Evolutionary conservation across 2,329 filamentous ascomycete species (phyloP), one percentile per base, ranked within the genome.

Genomic region (Hypoxylon sp.): DNA sequence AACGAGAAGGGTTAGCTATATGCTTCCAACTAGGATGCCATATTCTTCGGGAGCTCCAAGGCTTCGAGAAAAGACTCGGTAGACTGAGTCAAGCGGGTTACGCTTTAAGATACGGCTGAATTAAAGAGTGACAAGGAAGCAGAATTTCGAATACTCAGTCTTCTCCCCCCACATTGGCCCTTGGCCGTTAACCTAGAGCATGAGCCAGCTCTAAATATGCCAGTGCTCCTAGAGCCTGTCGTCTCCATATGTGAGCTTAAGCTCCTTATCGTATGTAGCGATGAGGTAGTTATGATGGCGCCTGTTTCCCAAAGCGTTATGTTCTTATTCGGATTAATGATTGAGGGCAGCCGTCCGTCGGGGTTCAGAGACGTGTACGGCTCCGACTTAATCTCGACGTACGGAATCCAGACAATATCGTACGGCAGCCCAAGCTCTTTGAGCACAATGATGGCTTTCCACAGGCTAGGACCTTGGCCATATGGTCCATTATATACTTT

Each of bases 301-400:
- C 82, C 82, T 14, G 80, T 82, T 72, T 86, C 84, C 81, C 82
- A 86, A 43, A 84, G 78, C 0, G 79, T 81, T 41, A 86, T 75
- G 63, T 78, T 79, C 45, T 82, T 84, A 64, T 82, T 81, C 64
- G 81, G 81, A 67, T 84, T 75, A 5, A 72, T 36, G 53, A 80
- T 76, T 14, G 76, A 67, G 0, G 78, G 78, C 11, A 79, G 46
- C 17, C 77, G 76, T 30, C 79, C 79, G 64, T 80, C 80, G 23
- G 78, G 79, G 63, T 80, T 80, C 56, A 79, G 57, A 10, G 72
- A 69, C 17, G 52, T 61, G 59, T 74, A 80, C 13, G 69, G 73
- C 45, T 75, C 72, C 19, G 72, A 62, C 63, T 80, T 80, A 68
- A 78, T 73, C 10, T 77, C 74, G 38, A 48, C 34, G 43, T 75